Percentiles rank a stretch among this genome's conserved stretches.
Evolutionary conservation across 345 rosid genomes (phyloP).

Genomic region (Linum lewisii): DNA sequence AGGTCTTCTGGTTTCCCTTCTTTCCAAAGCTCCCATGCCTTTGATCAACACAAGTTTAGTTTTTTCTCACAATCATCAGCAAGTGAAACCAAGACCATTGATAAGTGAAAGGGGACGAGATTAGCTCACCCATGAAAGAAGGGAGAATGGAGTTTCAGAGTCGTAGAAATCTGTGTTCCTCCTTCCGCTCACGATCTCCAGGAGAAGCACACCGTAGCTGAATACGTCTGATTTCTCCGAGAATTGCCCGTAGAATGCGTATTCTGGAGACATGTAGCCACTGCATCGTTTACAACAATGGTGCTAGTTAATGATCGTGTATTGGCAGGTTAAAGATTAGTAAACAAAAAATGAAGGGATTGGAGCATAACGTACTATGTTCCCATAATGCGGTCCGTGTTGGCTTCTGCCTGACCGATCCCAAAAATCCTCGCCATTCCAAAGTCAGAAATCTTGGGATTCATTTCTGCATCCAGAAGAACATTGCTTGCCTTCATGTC

Average conservation of each 20-base stretch:
- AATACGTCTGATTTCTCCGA: conserved; percentile 3
- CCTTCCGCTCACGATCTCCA: conserved; percentile 2
- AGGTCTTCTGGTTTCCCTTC: not conserved
- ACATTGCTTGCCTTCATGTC: conserved; percentile 1
- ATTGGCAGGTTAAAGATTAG: not conserved
- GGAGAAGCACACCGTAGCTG: not conserved
- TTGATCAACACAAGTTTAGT: not conserved
- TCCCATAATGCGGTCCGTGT: not conserved
- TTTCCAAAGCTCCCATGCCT: not conserved
- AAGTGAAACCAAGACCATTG: too few relatives aligned
- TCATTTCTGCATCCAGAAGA: not conserved
- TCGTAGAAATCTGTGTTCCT: conserved; percentile 3
- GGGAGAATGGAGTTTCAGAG: not conserved
- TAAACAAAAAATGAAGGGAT: not conserved
- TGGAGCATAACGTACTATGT: not conserved
- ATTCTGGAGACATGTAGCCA: conserved; percentile 5
- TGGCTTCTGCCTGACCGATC: not conserved
- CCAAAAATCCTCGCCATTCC: conserved; percentile 1
- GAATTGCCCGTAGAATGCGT: not conserved
- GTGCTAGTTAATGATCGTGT: not conserved
- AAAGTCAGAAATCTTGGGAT: not conserved
- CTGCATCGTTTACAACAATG: not conserved
- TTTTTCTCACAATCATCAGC: not conserved
- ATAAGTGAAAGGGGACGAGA: not conserved
- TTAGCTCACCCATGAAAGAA: not conserved